Base-by-base conservation (phyloP, 176 grass and related monocot species). In the Aegilops speltoides region DNA sequence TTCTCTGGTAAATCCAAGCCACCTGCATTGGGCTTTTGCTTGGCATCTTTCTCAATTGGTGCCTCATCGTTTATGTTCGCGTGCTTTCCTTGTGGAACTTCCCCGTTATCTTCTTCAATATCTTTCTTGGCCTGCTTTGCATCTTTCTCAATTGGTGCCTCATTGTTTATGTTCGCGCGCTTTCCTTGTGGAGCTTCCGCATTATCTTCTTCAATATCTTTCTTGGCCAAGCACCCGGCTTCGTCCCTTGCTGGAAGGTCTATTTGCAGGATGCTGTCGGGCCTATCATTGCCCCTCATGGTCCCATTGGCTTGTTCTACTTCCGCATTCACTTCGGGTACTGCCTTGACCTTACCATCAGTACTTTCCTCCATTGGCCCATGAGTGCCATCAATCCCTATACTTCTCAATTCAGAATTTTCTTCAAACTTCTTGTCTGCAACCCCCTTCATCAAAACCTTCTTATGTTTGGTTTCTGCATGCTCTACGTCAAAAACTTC, bases 41-140 rank as follows among this genome's bases (percentile, higher is more conserved):
- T 56, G 61, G 33, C 40, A 80, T 66, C 66, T 73, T 79, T 43
- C 17, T 84, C 57, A 65, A 38, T 40, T 10, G 11, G 31, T 79
- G 76, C 11, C 68, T 64, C 66, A 54, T 56, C 43, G 41, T 60
- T 80, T 65, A 80, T n/a, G 10, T 76, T 59, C 57, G 8, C 33
- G 66, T 81, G 45, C 20, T 69, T 45, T 83, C 69, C 25, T 67
- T 75, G 69, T 68, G 83, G 82, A 89, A 75, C 59, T 75, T 85
- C 23, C 43, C 3, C 57, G 61, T 25, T 32, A 45, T 46, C 11
- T 2, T 88, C 73, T 69, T 83, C 25, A 45, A 40, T 31, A 72
- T 72, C 77, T 54, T 54, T 54, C 16, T 54, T 54, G 50, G 50
- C 50, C 50, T 84, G 68, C 31, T 67, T 56, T 69, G 33, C 40